Evolutionary conservation across 1,139 yeast genomes (phyloP).

Genomic region (Schwanniomyces etchellsii): DNA sequence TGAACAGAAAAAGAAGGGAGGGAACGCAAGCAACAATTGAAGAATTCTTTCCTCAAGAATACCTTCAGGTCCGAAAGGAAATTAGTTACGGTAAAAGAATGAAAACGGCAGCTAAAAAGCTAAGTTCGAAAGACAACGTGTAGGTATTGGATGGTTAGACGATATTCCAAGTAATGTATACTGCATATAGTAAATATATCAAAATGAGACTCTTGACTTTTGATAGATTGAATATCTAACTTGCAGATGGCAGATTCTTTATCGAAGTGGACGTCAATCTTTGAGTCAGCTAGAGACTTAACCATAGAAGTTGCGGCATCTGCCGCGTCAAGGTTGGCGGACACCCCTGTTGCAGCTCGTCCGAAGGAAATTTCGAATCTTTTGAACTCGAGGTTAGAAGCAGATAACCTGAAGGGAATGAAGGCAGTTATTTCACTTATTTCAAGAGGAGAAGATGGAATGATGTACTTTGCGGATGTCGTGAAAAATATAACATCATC

Average conservation of each 20-base stretch:
- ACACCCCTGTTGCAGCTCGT: slow-evolving; percentile 47
- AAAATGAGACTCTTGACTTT: neutral
- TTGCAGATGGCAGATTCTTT: slow-evolving; percentile 38
- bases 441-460: slow-evolving; percentile 58
- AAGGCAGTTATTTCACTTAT: slow-evolving; percentile 65
- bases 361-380: slow-evolving; percentile 62
- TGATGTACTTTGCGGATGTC: slow-evolving; percentile 76
- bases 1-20: slow-evolving; percentile 54
- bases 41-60: slow-evolving; percentile 55
- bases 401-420: slow-evolving; percentile 73
- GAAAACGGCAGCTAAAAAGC: slow-evolving; percentile 49
- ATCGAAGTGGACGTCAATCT: slow-evolving; percentile 37
- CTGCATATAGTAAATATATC: neutral
- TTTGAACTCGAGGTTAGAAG: slow-evolving; percentile 62
- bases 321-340: slow-evolving; percentile 63
- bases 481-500: slow-evolving; percentile 79
- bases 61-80: slow-evolving; percentile 38
- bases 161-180: neutral
- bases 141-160: slow-evolving; percentile 2
- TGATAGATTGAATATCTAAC: too few relatives aligned
- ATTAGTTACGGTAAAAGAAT: slow-evolving; percentile 54
- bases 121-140: slow-evolving; percentile 22
- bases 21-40: slow-evolving; percentile 53
- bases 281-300: slow-evolving; percentile 77
- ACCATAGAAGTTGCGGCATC: slow-evolving; percentile 80